These are phyloP conservation scores for Aspergillus fijiensis DNA, from an alignment of 2,329 filamentous ascomycete species.

Conservation along the genomic window DNA sequence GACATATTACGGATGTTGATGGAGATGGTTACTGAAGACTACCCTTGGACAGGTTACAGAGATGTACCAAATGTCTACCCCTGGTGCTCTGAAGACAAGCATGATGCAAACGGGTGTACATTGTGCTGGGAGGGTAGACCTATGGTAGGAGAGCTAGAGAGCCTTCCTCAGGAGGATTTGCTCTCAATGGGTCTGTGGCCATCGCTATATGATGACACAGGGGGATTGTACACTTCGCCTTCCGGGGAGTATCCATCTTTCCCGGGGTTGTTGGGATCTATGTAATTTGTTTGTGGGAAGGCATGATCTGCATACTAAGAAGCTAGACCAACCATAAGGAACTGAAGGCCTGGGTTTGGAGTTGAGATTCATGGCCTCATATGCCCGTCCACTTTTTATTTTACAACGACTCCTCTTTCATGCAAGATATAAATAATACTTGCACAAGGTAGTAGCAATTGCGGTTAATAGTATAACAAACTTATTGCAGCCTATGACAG, in stretches of 20 bases:
- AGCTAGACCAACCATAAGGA: too few species aligned
- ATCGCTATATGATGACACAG: background rate
- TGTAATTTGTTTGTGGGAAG: background rate
- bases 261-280: constrained; percentile 1
- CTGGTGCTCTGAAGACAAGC: background rate
- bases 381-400: too few species aligned
- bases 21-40: constrained; percentile 1
- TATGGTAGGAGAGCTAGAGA: background rate
- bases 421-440: too few species aligned
- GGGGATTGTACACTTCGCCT: background rate
- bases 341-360: too few species aligned
- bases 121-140: background rate
- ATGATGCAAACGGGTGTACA: background rate
- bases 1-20: constrained; percentile 4
- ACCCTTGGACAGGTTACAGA: background rate
- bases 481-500: too few species aligned
- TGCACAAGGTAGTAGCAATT: too few species aligned
- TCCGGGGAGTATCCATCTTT: background rate
- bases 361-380: too few species aligned
- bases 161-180: background rate
- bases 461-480: too few species aligned
- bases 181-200: background rate
- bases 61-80: background rate
- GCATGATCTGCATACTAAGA: background rate
- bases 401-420: too few species aligned